Base-by-base conservation (phyloP, 2,329 filamentous ascomycete genomes). In the Aspergillus fructus region DNA sequence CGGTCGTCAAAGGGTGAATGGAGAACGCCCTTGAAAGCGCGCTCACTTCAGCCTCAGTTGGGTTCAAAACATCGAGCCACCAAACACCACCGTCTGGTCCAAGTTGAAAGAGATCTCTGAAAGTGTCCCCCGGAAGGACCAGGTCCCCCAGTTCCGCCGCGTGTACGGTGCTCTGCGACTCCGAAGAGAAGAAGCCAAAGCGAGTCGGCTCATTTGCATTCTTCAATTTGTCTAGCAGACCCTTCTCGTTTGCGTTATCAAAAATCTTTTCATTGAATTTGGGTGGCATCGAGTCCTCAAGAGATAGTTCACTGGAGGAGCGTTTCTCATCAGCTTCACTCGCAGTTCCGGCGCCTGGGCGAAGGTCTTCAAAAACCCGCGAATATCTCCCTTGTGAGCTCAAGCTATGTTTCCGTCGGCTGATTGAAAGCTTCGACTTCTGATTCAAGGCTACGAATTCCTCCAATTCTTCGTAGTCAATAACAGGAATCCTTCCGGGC, bases 131-230 rank as follows among this genome's bases (percentile, higher is more conserved):
- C 2, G 93, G 92, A 56, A 96, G 86, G 4, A 97, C 84, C 8
- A 97, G 83, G 66, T 93, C 93, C 19, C 91, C 91, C 61, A 99
- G 84, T 66, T 96, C 91, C 1, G 90, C 85, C 15, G 93, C 91
- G 70, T 97, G 93, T 60, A 97, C 91, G 1, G 93, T 96, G 50
- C 91, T 93, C 70, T 97, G 93, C 75, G 91, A 89, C 54, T 94
- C 91, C 0, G 94, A 97, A 0, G 93, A 97, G 76, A 99, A 99
- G 78, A 97, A 97, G 62, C 93, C 94, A 79, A 96, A 97, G 4
- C 93, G 86, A 70, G 93, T 94, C 33, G 85, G 83, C 58, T 91
- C 87, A 47, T 81, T 71, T 39, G 76, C 73, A 65, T 83, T 76
- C 41, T 72, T 73, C 4, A 74, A 67, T 4, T 66, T 66, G 13